Percentiles rank a stretch among this genome's conserved stretches.
Conservation (phyloP, 805 yeast genomes). For the Hanseniaspora taiwanica region DNA sequence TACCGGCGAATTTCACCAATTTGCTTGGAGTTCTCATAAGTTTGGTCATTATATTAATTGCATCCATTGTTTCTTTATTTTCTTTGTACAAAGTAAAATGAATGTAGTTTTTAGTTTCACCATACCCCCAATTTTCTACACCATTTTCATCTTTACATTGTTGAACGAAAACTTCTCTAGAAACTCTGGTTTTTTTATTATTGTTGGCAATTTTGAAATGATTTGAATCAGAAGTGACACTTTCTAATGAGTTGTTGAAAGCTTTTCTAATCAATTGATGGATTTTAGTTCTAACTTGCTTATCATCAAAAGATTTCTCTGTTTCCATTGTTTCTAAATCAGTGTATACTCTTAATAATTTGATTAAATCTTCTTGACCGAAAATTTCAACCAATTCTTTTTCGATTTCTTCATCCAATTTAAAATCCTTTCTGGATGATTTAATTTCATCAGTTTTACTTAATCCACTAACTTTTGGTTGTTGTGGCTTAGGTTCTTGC, state of each 20-base stretch:
- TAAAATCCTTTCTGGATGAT: conserved; percentile 24
- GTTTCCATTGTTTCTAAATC: conserved; percentile 50
- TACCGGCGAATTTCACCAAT: conserved; percentile 74
- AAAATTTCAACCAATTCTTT: conserved; percentile 37
- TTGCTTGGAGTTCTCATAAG: conserved; percentile 64
- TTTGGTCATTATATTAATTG: conserved; percentile 59
- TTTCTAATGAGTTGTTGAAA: conserved; percentile 63
- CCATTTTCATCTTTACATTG: conserved; percentile 32
- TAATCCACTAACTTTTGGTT: conserved; percentile 2
- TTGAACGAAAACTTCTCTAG: conserved; percentile 25
- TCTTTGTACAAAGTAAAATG: conserved; percentile 82
- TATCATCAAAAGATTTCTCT: conserved; percentile 43
- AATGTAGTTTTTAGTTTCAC: conserved; percentile 52
- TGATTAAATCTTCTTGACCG: conserved; percentile 46
- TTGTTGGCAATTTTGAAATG: conserved; percentile 49
- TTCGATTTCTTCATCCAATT: conserved; percentile 33
- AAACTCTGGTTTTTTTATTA: conserved; percentile 24
- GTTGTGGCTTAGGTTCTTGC: conserved; percentile 14
- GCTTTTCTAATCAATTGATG: conserved; percentile 68
- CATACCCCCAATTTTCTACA: conserved; percentile 57
- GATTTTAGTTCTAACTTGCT: conserved; percentile 58
- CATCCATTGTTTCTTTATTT: conserved; percentile 96
- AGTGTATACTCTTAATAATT: conserved; percentile 37
- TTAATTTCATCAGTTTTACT: conserved; percentile 15
- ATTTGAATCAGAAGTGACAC: conserved; percentile 59